Evolutionary conservation across 805 yeast genomes (phyloP), one percentile per base, ranked within the genome.

Genomic region (Hanseniaspora thailandica): DNA sequence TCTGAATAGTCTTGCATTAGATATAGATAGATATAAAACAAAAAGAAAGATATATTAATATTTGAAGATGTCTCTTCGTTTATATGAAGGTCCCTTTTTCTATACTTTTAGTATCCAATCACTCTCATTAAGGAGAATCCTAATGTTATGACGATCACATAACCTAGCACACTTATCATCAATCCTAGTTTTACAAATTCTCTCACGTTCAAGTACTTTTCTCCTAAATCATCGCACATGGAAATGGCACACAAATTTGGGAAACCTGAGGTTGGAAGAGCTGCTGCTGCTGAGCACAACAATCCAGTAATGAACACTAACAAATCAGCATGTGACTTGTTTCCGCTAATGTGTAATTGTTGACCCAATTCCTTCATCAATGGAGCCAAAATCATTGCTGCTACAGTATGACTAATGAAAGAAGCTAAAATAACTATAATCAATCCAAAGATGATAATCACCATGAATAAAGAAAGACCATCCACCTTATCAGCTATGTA

Each of bases 181-280:
- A 90, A 87, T 64, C 98, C 98, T 56, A 94, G 76, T 12, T 84
- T 82, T 44, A 93, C 86, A 63, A 93, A 93, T 33, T 85, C 84
- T 15, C 80, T 76, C 15, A 89, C 97, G 0, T 88, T 83, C 61
- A 93, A 70, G 63, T 93, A 93, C 19, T 95, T 87, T 54, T 83
- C 82, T 9, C 97, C 97, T 40, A 89, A 76, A 61, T 86, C 96
- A 66, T 93, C 95, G 5, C 89, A 81, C 80, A 88, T 80, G 55
- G 97, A 88, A 57, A 93, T 87, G 0, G 97, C 98, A 0, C 97
- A 88, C 34, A 93, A 96, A 62, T 93, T 93, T 4, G 98, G 98
- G 73, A 93, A 90, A 0, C 98, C 97, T 2, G 95, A 85, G 0
- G 97, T 93, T 28, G 98, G 97, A 52, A 93, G 71, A 1, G 96